A percentile compares a stretch with the other conserved stretches of the same genome.
phyloP scores from a whole-genome alignment of 352 stramenopile genomes.

The Phytophthora fragariaefolia region DNA sequence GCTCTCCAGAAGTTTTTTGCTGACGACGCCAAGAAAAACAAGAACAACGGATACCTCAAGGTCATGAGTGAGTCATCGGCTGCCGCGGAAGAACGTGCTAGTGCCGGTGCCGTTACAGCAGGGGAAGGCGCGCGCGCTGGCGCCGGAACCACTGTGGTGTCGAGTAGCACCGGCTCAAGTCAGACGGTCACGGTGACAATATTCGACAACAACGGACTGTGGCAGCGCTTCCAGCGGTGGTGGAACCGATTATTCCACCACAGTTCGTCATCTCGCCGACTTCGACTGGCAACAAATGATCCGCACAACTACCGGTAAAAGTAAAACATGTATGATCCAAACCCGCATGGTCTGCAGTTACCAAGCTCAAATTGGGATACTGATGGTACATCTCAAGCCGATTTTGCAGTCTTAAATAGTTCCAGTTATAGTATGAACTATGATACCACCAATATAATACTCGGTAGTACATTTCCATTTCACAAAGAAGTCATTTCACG shows the following conservation, averaged over 20 bases:
- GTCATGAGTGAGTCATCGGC: constrained; percentile 9
- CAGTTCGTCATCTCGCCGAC: background rate
- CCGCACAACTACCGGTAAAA: too few species aligned
- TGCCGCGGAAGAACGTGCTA: constrained; percentile 17
- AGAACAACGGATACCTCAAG: constrained; percentile 21
- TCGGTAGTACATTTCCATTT: background rate
- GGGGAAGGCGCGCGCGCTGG: constrained; percentile 18
- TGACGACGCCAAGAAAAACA: constrained; percentile 14
- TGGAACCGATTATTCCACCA: constrained; percentile 24
- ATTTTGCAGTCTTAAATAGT: background rate
- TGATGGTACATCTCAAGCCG: too few species aligned
- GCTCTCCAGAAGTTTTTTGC: constrained; percentile 22
- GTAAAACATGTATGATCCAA: too few species aligned
- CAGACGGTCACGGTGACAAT: constrained; percentile 23
- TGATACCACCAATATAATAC: background rate
- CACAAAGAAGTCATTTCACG: too few species aligned
- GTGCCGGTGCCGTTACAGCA: constrained; percentile 3
- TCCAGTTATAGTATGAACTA: background rate
- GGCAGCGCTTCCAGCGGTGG: constrained; percentile 28
- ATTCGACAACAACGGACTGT: constrained; percentile 37
- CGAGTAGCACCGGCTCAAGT: background rate
- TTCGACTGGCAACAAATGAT: background rate
- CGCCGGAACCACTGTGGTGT: constrained; percentile 18
- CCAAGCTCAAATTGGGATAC: too few species aligned
- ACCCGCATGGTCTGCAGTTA: too few species aligned